Evolutionary conservation across 2,329 filamentous ascomycete genomes (phyloP).

Genomic region (Claviceps humidiphila): DNA sequence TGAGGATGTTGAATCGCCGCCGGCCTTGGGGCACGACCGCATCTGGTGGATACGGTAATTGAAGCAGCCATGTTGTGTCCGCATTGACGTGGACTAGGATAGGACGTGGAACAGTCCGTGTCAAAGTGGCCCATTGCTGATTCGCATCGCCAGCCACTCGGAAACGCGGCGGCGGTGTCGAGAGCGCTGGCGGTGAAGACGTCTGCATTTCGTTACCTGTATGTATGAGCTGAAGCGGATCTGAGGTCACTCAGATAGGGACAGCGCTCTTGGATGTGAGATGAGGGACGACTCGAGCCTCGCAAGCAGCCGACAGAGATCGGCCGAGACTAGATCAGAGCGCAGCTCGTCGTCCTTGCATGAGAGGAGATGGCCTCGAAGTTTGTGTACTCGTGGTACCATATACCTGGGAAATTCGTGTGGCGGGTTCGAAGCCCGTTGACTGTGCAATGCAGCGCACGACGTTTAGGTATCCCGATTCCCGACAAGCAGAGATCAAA

Average conservation of each 20-base stretch:
- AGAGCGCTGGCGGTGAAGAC: background rate
- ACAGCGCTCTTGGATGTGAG: background rate
- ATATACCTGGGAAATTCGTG: background rate
- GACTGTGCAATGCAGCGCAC: background rate
- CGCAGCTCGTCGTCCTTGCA: background rate
- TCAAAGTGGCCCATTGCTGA: conserved; percentile 10
- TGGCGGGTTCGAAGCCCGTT: background rate
- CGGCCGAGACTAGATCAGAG: background rate
- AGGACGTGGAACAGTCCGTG: conserved; percentile 14
- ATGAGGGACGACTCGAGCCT: background rate
- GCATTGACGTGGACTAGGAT: conserved; percentile 52
- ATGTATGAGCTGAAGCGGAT: background rate
- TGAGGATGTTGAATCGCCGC: conserved; percentile 48
- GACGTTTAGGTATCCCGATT: background rate
- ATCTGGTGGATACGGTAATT: conserved; percentile 40
- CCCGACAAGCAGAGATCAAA: background rate
- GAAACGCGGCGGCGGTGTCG: background rate
- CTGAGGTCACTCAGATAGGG: background rate
- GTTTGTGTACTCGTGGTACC: background rate
- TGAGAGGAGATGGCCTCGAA: background rate
- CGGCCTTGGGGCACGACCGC: conserved; percentile 28
- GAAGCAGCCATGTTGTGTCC: conserved; percentile 55
- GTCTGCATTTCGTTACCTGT: background rate
- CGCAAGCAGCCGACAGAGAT: background rate
- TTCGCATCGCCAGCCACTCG: conserved; percentile 8